These are phyloP conservation scores for Chara braunii DNA, from an alignment of 139 green algal genomes.

Conservation along the genomic window DNA sequence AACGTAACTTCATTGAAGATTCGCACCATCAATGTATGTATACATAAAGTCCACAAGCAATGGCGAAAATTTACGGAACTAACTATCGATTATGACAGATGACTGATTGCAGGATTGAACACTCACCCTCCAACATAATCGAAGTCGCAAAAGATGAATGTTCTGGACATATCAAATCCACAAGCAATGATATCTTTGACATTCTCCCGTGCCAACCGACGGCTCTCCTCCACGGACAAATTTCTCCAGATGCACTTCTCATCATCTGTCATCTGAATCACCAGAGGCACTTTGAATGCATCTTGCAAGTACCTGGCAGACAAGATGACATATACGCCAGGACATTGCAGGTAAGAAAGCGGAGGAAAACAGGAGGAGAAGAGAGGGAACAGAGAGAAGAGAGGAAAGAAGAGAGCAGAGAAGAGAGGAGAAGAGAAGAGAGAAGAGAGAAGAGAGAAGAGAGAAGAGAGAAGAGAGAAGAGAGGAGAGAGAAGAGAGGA, in stretches of 20 bases:
- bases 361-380: neutral
- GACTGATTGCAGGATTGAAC: conserved; percentile 17
- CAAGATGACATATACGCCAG: too few species aligned
- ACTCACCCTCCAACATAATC: conserved; percentile 68
- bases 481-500: too few species aligned
- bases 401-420: neutral
- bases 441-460: neutral
- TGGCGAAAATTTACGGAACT: too few species aligned
- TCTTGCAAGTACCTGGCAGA: conserved; percentile 53
- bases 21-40: too few species aligned
- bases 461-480: too few species aligned
- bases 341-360: too few species aligned
- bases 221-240: conserved; percentile 64
- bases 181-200: conserved; percentile 98
- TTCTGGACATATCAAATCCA: conserved; percentile 86
- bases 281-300: conserved; percentile 90
- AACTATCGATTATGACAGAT: too few species aligned
- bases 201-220: conserved; percentile 79
- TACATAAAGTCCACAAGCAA: too few species aligned
- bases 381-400: neutral
- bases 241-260: conserved; percentile 80
- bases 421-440: neutral
- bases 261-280: conserved; percentile 96
- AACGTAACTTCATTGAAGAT: too few species aligned
- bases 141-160: conserved; percentile 98